A percentile compares a stretch with the other conserved stretches of the same genome.
phyloP scores from a whole-genome alignment of 2,329 filamentous ascomycete species.

The Paramyrothecium sp. region DNA sequence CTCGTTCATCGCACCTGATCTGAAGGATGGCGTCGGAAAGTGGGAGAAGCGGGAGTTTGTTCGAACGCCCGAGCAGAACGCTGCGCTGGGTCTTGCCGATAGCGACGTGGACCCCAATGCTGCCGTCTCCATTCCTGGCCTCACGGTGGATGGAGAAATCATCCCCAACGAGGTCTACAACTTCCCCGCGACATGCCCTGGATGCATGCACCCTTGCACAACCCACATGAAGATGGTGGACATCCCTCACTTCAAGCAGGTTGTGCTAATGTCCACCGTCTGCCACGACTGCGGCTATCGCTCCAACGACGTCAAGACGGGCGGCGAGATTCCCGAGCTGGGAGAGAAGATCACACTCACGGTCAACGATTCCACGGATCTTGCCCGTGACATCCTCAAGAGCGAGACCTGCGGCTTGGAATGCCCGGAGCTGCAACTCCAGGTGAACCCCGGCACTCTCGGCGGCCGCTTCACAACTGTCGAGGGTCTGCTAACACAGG shows the following conservation, averaged over 20 bases:
- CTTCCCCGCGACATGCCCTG: constrained; percentile 89
- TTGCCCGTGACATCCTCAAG: constrained; percentile 93
- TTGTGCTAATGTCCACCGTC: constrained; percentile 91
- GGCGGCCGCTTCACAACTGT: constrained; percentile 96
- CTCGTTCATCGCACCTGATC: constrained; percentile 90
- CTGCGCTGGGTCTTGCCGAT: constrained; percentile 72
- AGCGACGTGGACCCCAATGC: constrained; percentile 56
- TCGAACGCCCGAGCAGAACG: constrained; percentile 83
- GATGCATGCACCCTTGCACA: constrained; percentile 79
- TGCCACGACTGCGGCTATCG: constrained; percentile 92
- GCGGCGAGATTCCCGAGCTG: constrained; percentile 83
- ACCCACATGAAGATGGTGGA: constrained; percentile 99
- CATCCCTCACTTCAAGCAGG: constrained; percentile 97
- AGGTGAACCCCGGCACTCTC: constrained; percentile 89
- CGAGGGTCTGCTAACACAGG: constrained; percentile 88
- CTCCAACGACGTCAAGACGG: constrained; percentile 96
- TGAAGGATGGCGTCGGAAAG: constrained; percentile 77
- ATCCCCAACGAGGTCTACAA: constrained; percentile 89
- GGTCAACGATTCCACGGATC: constrained; percentile 68
- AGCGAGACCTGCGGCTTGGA: constrained; percentile 86
- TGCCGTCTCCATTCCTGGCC: constrained; percentile 48
- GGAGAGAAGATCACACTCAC: constrained; percentile 80
- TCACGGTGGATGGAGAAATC: constrained; percentile 69
- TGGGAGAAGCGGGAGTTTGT: constrained; percentile 84
- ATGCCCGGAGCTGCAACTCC: constrained; percentile 83